Base-by-base conservation (phyloP, 2,329 filamentous ascomycete genomes). In the Fusarium sp. region DNA sequence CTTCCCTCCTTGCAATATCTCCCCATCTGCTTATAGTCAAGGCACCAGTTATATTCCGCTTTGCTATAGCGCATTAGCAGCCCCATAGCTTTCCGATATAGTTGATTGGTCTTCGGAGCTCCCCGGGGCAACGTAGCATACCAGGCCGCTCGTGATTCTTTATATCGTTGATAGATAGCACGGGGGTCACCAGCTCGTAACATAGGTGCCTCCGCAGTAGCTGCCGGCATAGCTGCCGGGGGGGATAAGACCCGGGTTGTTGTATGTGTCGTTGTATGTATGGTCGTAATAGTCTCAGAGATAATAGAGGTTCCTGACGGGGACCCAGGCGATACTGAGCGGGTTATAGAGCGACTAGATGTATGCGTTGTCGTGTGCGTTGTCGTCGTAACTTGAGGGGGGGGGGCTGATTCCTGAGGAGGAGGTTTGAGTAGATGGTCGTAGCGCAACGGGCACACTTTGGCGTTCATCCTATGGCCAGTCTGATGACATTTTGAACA, bases 391-490 rank as follows among this genome's bases (percentile, higher is more conserved):
- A 14, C 7, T 36, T 36, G 14, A n/a, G n/a, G n/a, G n/a, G n/a
- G n/a, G n/a, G n/a, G n/a, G n/a, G n/a, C n/a, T n/a, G n/a, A n/a
- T n/a, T n/a, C n/a, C n/a, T n/a, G n/a, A n/a, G 0, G 6, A 1
- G 6, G 13, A 6, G 16, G 33, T 13, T 5, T 14, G 13, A 35
- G 16, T 35, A 36, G 35, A 6, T 36, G 5, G 7, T 36, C 18
- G 33, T 74, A 68, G 8, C 59, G 58, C 50, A 66, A 61, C 45
- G 67, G 63, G 56, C 65, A 76, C 56, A 33, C 38, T 42, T 62
- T 66, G 7, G 74, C 74, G 4, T 10, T 57, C 27, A n/a, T 36
- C 6, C 0, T 47, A 20, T 58, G 20, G 38, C 62, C 29, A 14
- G n/a, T 6, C 14, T 7, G 7, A 36, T 13, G 5, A 47, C n/a